Evolutionary conservation across 2,329 filamentous ascomycete species (phyloP), one percentile per base, ranked within the genome.

Genomic region (Fusarium foetens): DNA sequence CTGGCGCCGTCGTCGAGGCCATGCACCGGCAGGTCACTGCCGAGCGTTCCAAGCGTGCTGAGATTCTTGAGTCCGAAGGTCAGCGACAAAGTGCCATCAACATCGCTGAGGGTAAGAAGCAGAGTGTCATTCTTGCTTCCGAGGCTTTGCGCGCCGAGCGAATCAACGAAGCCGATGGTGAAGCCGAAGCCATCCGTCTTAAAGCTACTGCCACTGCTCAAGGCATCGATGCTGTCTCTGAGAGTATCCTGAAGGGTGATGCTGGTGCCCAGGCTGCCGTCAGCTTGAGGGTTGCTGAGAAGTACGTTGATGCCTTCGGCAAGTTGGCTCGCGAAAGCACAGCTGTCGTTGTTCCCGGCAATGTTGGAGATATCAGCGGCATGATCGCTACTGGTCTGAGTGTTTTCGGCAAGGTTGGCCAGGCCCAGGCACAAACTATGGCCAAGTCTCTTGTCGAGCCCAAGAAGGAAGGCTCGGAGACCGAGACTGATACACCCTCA

Each of bases 1-100:
- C 96, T 4, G 93, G 92, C 36, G 92, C 93, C 54, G 96, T 99
- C 17, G 95, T 98, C 68, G 94, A 95, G 78, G 96, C 96, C 78
- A 99, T 99, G 96, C 96, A 99, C 85, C 90, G 96, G 72, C 95
- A 98, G 82, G 96, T 99, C 55, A 98, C 96, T 0, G 96, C 96
- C 23, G 96, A 99, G 85, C 93, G 96, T 45, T 97, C 93, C 79
- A 99, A 99, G 88, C 92, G 96, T 72, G 96, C 96, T 63, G 96
- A 99, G 85, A 99, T 99, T 77, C 87, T 99, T 52, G 96, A 99
- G 66, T 97, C 94, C 1, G 96, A 99, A 80, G 96, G 96, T 83
- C 96, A 99, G 84, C 89, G 96, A 71, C 96, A 99, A 85, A 95
- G 92, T 78, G 96, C 96, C 42, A 99, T 99, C 88, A 99, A 99